A percentile compares a stretch with the other conserved stretches of the same genome.
These are phyloP conservation scores for Diplocarpon mali DNA, from an alignment of 2,329 filamentous ascomycete genomes.

Conservation along the genomic window DNA sequence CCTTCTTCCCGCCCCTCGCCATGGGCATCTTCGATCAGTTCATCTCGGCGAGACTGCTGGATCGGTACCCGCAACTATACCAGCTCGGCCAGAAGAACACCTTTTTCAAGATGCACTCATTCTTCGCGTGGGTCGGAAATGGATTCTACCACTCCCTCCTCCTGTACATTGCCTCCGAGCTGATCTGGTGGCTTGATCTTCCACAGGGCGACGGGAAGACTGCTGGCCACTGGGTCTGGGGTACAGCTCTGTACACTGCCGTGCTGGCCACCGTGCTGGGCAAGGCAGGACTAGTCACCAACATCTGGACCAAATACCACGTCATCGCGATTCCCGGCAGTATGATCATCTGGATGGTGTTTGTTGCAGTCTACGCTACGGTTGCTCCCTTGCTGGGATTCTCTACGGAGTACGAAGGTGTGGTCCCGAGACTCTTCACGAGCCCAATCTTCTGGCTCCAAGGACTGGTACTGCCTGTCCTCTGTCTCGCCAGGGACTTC, in stretches of 20 bases:
- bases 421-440: slow-evolving; percentile 69
- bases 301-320: slow-evolving; percentile 98
- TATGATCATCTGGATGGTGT: slow-evolving; percentile 81
- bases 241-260: slow-evolving; percentile 84
- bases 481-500: slow-evolving; percentile 82
- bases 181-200: slow-evolving; percentile 74
- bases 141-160: slow-evolving; percentile 93
- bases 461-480: slow-evolving; percentile 63
- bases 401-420: slow-evolving; percentile 74
- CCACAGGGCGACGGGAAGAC: slow-evolving; percentile 68
- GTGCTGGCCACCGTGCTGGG: slow-evolving; percentile 88
- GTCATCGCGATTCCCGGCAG: slow-evolving; percentile 91
- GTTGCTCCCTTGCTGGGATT: slow-evolving; percentile 75
- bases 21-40: slow-evolving; percentile 97
- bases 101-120: slow-evolving; percentile 89
- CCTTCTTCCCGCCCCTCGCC: slow-evolving; percentile 81
- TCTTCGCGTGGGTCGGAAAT: slow-evolving; percentile 85
- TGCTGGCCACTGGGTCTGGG: slow-evolving; percentile 97
- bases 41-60: slow-evolving; percentile 83
- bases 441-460: slow-evolving; percentile 88
- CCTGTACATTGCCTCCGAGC: slow-evolving; percentile 74
- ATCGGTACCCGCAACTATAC: slow-evolving; percentile 94
- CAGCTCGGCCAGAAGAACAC: slow-evolving; percentile 82
- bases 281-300: slow-evolving; percentile 89
- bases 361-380: slow-evolving; percentile 77